A percentile compares a stretch with the other conserved stretches of the same genome.
Conservation (phyloP, 768 basidiomycete genomes). For the Roridomyces roridus region DNA sequence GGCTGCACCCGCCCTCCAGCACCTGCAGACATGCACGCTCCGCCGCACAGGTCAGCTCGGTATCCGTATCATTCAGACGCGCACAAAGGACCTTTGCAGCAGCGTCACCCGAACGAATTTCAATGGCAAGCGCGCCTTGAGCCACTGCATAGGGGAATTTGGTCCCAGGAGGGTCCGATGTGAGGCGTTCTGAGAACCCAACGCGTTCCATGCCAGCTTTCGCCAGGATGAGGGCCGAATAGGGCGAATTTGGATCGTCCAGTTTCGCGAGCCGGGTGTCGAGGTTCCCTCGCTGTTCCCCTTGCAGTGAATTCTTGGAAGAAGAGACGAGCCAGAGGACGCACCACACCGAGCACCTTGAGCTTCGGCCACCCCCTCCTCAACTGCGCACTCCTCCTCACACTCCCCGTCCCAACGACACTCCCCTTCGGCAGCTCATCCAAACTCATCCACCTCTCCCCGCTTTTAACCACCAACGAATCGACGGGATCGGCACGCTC, state of each 20-base stretch:
- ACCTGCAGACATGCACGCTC: conserved; percentile 90
- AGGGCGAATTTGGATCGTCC: conserved; percentile 81
- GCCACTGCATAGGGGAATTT: conserved; percentile 88
- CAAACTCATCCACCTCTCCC: conserved; percentile 67
- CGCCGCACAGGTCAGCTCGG: conserved; percentile 77
- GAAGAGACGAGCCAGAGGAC: too few species aligned
- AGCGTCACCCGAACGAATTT: conserved; percentile 74
- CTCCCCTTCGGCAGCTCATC: conserved; percentile 87
- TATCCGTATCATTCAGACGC: conserved; percentile 75
- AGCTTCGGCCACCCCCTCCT: conserved; percentile 78
- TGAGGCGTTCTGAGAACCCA: conserved; percentile 76
- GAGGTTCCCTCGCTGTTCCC: too few species aligned
- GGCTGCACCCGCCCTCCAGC: conserved; percentile 96
- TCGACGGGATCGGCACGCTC: conserved; percentile 91
- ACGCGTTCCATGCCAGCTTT: conserved; percentile 89
- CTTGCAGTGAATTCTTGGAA: conserved; percentile 47
- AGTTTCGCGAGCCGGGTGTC: conserved; percentile 94
- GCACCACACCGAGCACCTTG: conserved; percentile 80
- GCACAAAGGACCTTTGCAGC: conserved; percentile 68
- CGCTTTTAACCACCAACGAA: conserved; percentile 84
- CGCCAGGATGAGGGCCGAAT: conserved; percentile 92
- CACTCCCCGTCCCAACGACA: conserved; percentile 93
- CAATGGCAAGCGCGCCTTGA: conserved; percentile 91
- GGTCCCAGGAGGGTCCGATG: conserved; percentile 75
- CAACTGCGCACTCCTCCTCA: conserved; percentile 90